phyloP scores from a whole-genome alignment of 2,329 filamentous ascomycete genomes.

The Cladosporium oxysporum region DNA sequence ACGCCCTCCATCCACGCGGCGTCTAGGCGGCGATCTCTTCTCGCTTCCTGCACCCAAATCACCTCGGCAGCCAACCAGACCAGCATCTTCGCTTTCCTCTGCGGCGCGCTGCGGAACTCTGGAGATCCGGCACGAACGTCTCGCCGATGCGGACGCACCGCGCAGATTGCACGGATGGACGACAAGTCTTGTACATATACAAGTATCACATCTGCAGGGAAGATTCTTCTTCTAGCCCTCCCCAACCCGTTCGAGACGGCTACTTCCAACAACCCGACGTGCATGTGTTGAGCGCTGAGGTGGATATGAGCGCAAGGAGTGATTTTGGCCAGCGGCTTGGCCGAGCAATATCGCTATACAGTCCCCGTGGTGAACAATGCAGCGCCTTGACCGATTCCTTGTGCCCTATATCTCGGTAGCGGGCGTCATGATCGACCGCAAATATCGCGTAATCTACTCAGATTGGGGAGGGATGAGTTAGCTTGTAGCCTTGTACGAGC shows the following conservation, averaged over 20 bases:
- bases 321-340: neutral
- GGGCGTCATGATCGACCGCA: constrained; percentile 10
- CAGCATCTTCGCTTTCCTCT: neutral
- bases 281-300: constrained; percentile 3
- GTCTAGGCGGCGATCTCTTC: constrained; percentile 19
- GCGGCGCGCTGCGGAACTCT: neutral
- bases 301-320: neutral
- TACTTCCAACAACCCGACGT: neutral
- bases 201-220: constrained; percentile 18
- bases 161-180: constrained; percentile 11
- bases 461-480: constrained; percentile 10
- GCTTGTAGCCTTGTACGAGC: constrained; percentile 1
- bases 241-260: constrained; percentile 1
- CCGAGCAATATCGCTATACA: neutral
- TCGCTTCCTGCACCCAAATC: constrained; percentile 11
- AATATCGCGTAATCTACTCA: constrained; percentile 19
- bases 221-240: constrained; percentile 11
- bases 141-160: neutral
- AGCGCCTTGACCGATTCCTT: constrained; percentile 6
- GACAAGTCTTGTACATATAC: constrained; percentile 14
- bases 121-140: neutral
- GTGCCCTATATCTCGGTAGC: constrained; percentile 11
- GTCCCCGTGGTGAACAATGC: neutral
- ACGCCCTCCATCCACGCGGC: constrained; percentile 15
- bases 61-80: constrained; percentile 13